Percentiles rank a stretch among this genome's conserved stretches.
These are phyloP conservation scores for Calonectria crousiana DNA, from an alignment of 2,329 filamentous ascomycete species.

Conservation along the genomic window DNA sequence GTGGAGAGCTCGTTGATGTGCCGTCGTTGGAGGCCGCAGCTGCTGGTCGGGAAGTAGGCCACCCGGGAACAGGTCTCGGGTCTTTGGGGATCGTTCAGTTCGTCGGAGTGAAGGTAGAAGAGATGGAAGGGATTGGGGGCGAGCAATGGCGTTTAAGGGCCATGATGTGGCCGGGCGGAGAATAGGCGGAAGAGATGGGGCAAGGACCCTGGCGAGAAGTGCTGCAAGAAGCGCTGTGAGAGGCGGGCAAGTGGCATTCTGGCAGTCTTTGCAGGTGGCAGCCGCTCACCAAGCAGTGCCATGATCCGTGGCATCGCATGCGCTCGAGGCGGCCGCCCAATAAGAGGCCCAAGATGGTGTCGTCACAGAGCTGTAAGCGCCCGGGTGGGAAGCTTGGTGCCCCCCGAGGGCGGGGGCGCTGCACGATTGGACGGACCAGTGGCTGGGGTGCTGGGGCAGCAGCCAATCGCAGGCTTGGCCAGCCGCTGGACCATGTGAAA, in stretches of 20 bases:
- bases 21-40: conserved; percentile 12
- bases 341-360: conserved; percentile 34
- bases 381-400: conserved; percentile 42
- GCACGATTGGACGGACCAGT: conserved; percentile 43
- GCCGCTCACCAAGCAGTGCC: conserved; percentile 18
- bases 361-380: conserved; percentile 47
- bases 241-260: conserved; percentile 17
- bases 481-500: conserved; percentile 37
- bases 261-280: conserved; percentile 14
- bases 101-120: conserved; percentile 18
- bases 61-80: conserved; percentile 21
- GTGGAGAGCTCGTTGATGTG: background rate
- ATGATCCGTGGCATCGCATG: conserved; percentile 25
- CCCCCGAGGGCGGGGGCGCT: conserved; percentile 27
- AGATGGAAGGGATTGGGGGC: conserved; percentile 36
- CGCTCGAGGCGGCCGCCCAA: conserved; percentile 38
- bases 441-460: conserved; percentile 27
- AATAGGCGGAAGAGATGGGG: conserved; percentile 17
- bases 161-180: conserved; percentile 34
- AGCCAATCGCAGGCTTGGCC: conserved; percentile 40
- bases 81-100: conserved; percentile 7
- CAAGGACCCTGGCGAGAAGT: conserved; percentile 13
- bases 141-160: conserved; percentile 44
- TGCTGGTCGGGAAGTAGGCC: conserved; percentile 27
- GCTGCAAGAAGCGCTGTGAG: conserved; percentile 28